These are phyloP conservation scores for Arbutus unedo DNA, from an alignment of 148 eudicot species.

Conservation along the genomic window DNA sequence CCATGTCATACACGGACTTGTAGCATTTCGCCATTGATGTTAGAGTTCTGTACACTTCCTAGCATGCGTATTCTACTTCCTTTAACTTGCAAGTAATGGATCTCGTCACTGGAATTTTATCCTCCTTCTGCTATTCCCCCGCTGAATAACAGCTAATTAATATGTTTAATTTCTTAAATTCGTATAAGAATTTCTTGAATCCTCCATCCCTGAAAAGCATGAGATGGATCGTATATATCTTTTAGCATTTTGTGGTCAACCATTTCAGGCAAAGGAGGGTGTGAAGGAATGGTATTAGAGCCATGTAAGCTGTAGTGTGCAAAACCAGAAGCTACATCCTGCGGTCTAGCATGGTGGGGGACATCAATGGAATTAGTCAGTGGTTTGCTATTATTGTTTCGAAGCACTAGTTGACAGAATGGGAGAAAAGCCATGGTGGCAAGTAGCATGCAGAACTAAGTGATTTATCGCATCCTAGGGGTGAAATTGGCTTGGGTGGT, in stretches of 20 bases:
- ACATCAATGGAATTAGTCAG: neutral
- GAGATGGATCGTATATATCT: neutral
- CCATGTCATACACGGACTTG: too few relatives aligned
- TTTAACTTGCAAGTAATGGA: neutral
- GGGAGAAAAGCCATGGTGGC: neutral
- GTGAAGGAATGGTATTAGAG: neutral
- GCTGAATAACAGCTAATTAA: neutral
- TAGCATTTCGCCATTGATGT: neutral
- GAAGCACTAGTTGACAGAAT: neutral
- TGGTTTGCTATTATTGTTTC: neutral
- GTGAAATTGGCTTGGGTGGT: too few relatives aligned
- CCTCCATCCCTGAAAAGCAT: neutral
- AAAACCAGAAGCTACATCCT: neutral
- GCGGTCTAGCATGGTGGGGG: neutral
- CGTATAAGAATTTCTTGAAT: neutral
- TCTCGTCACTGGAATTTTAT: neutral
- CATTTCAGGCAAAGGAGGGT: neutral
- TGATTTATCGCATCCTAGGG: too few relatives aligned
- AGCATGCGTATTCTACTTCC: neutral
- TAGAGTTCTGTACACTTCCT: neutral
- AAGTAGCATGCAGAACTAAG: neutral
- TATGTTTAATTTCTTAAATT: neutral
- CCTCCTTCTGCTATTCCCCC: neutral
- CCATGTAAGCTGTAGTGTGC: neutral
- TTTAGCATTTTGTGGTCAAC: neutral